Percentiles rank a stretch among this genome's conserved stretches.
Evolutionary conservation across 2,329 filamentous ascomycete species (phyloP).

Genomic region (Metarhizium robertsii): DNA sequence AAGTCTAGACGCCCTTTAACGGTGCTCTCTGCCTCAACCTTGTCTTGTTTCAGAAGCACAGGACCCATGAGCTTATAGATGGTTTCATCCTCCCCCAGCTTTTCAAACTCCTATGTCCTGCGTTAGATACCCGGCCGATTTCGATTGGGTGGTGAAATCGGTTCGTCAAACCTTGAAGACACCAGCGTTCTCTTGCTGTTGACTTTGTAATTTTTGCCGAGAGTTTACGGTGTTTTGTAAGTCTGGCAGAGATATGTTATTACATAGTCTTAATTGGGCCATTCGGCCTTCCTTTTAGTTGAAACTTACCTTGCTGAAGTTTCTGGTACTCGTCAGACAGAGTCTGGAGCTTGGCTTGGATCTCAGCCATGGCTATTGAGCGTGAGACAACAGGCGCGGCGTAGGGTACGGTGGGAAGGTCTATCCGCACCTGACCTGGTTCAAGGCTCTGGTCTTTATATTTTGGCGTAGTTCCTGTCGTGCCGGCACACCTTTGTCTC

Average conservation of each 20-base stretch:
- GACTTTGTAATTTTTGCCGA: slow-evolving; percentile 85
- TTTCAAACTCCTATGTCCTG: slow-evolving; percentile 64
- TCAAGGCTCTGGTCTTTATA: not conserved
- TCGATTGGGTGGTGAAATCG: not conserved
- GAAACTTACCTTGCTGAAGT: slow-evolving; percentile 64
- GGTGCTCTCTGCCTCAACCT: slow-evolving; percentile 77
- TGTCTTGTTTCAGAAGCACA: slow-evolving; percentile 89
- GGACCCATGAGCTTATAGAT: slow-evolving; percentile 97
- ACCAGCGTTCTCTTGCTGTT: slow-evolving; percentile 84
- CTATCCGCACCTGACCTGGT: not conserved
- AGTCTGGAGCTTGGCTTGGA: slow-evolving; percentile 68
- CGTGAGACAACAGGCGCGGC: slow-evolving; percentile 2
- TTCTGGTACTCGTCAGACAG: slow-evolving; percentile 83
- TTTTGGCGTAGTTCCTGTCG: not conserved
- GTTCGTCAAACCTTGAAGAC: slow-evolving; percentile 60
- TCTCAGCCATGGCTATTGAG: slow-evolving; percentile 49
- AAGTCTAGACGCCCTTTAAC: slow-evolving; percentile 88
- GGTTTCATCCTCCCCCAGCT: slow-evolving; percentile 68
- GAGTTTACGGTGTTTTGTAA: slow-evolving; percentile 67
- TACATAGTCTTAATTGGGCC: not conserved
- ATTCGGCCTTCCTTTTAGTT: not conserved
- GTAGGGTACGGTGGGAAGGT: not conserved
- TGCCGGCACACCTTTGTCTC: not conserved
- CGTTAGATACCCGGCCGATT: not conserved
- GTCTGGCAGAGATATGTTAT: slow-evolving; percentile 42